A percentile compares a stretch with the other conserved stretches of the same genome.
These are phyloP conservation scores for Naganishia randhawae DNA, from an alignment of 768 basidiomycete species.

Conservation along the genomic window DNA sequence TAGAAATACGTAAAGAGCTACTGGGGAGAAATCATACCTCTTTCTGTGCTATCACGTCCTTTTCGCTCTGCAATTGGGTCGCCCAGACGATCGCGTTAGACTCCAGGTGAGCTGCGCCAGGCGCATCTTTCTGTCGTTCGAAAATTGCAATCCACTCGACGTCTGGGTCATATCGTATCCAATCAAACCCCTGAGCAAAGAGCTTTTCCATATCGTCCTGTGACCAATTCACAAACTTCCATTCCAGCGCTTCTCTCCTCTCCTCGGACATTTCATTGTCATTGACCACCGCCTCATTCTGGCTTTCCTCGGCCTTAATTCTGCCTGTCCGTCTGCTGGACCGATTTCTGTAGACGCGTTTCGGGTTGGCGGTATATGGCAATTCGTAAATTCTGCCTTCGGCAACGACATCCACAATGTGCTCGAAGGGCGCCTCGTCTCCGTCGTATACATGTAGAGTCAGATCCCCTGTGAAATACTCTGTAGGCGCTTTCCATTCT, in stretches of 20 bases:
- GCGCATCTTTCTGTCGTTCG: constrained; percentile 53
- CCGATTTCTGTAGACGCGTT: constrained; percentile 79
- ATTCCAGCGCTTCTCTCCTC: constrained; percentile 52
- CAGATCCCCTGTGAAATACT: constrained; percentile 95
- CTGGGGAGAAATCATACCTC: constrained; percentile 64
- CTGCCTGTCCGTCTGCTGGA: constrained; percentile 4
- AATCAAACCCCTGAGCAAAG: constrained; percentile 96
- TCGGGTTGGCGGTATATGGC: constrained; percentile 68
- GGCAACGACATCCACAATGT: constrained; percentile 84
- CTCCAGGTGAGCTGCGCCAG: not conserved
- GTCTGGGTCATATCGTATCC: constrained; percentile 98
- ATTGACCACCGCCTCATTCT: not conserved
- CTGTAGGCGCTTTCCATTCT: constrained; percentile 58
- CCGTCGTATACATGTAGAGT: constrained; percentile 98
- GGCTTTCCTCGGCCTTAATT: constrained; percentile 10
- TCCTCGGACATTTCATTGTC: constrained; percentile 51
- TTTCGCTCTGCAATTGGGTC: constrained; percentile 86
- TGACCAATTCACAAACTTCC: constrained; percentile 97
- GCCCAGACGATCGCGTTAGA: constrained; percentile 90
- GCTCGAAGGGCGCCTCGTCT: constrained; percentile 97
- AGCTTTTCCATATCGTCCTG: constrained; percentile 91
- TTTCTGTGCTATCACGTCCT: constrained; percentile 93
- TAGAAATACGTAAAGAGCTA: not conserved
- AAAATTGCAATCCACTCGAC: constrained; percentile 97
- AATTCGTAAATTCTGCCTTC: constrained; percentile 90